Evolutionary conservation across 306 rosid species (phyloP).

Genomic region (Coriaria nepalensis): DNA sequence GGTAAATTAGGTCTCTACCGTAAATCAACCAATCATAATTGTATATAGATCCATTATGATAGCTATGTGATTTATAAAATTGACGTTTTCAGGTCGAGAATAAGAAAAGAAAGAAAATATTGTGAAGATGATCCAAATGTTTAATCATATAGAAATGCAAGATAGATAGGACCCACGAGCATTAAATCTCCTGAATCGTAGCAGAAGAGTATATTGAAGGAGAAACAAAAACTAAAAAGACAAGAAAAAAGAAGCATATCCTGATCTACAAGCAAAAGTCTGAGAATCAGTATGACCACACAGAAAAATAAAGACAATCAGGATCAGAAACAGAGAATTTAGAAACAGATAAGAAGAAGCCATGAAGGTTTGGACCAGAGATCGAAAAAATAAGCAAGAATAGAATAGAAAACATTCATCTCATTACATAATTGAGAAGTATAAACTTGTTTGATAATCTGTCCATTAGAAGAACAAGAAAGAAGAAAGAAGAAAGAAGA

Average conservation of each 20-base stretch:
- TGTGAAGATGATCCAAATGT: neutral
- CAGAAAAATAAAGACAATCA: slow-evolving; percentile 1
- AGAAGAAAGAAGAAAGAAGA: no score
- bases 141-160: neutral
- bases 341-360: slow-evolving; percentile 6
- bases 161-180: slow-evolving; percentile 23
- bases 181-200: slow-evolving; percentile 8
- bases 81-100: no score
- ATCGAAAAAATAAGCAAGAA: no score
- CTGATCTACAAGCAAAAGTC: slow-evolving; percentile 16
- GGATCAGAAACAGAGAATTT: slow-evolving; percentile 9
- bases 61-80: no score
- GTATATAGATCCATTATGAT: no score
- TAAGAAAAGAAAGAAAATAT: no score
- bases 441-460: no score
- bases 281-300: slow-evolving; percentile 25
- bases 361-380: neutral
- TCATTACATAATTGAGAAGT: no score
- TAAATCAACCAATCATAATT: no score
- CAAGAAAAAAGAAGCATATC: slow-evolving; percentile 10
- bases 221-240: slow-evolving; percentile 16
- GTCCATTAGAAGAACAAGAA: no score
- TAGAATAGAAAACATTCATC: no score
- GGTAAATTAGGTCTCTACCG: no score
- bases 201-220: slow-evolving; percentile 12